Percentiles rank a stretch among this genome's conserved stretches.
These are phyloP conservation scores for Cladophialophora immunda DNA, from an alignment of 2,329 filamentous ascomycete genomes.

Conservation along the genomic window DNA sequence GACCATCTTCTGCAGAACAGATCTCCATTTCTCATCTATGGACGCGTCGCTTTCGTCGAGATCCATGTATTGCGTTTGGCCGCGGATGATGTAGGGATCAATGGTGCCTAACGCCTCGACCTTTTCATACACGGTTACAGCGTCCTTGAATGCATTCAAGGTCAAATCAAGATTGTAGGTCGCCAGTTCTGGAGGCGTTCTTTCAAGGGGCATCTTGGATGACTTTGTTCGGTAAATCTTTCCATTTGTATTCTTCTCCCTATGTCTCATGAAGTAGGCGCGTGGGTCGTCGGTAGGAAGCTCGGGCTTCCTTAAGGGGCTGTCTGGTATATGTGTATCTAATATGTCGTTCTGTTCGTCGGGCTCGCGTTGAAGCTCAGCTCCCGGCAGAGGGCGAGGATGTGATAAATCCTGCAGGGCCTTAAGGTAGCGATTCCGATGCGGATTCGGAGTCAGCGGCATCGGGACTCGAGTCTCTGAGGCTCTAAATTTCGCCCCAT, in stretches of 20 bases:
- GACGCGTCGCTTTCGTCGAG: conserved; percentile 5
- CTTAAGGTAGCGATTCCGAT: conserved; percentile 46
- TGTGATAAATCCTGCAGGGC: conserved; percentile 38
- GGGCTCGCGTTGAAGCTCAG: background rate
- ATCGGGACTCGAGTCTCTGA: background rate
- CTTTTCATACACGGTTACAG: background rate
- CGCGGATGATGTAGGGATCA: conserved; percentile 11
- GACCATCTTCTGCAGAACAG: conserved; percentile 8
- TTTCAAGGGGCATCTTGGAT: conserved; percentile 35
- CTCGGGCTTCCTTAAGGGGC: background rate
- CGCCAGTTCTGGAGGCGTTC: conserved; percentile 11
- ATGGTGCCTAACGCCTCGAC: background rate
- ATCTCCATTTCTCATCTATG: background rate
- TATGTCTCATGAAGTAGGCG: conserved; percentile 44
- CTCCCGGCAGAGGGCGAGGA: conserved; percentile 16
- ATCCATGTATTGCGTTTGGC: conserved; percentile 4
- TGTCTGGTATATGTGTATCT: background rate
- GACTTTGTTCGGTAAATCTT: conserved; percentile 34
- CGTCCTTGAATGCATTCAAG: conserved; percentile 6
- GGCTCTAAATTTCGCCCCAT: conserved; percentile 16
- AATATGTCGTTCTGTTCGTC: background rate
- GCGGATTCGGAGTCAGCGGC: conserved; percentile 30
- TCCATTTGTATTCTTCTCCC: background rate
- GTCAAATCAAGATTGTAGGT: conserved; percentile 23
- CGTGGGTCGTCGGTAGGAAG: conserved; percentile 45